These are phyloP conservation scores for Chlorociboria aeruginascens DNA, from an alignment of 495 filamentous ascomycete species.

Conservation along the genomic window DNA sequence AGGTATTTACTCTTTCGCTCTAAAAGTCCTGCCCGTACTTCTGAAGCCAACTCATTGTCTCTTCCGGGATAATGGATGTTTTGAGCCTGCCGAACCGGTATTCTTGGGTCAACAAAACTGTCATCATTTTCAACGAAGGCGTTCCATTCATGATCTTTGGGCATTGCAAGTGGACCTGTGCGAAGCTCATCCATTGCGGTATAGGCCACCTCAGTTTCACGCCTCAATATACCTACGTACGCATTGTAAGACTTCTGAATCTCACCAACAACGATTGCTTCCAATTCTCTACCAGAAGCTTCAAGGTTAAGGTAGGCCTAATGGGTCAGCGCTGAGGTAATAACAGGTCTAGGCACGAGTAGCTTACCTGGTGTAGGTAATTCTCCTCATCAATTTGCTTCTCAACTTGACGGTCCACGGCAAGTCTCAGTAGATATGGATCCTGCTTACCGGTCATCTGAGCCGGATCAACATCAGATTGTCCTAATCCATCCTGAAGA, in stretches of 20 bases:
- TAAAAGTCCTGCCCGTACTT: slow-evolving; percentile 78
- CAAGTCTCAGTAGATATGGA: slow-evolving; percentile 74
- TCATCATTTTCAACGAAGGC: slow-evolving; percentile 72
- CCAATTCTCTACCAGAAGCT: slow-evolving; percentile 84
- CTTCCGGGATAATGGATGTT: slow-evolving; percentile 91
- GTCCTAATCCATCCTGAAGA: slow-evolving; percentile 67
- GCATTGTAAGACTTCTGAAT: slow-evolving; percentile 96
- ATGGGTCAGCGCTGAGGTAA: background rate
- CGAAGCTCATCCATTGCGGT: slow-evolving; percentile 70
- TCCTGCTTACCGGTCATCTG: slow-evolving; percentile 74
- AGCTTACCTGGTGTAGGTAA: slow-evolving; percentile 72
- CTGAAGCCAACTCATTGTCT: slow-evolving; percentile 74
- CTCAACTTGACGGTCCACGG: slow-evolving; percentile 79
- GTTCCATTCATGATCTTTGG: slow-evolving; percentile 80
- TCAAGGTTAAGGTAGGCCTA: slow-evolving; percentile 94
- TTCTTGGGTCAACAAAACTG: slow-evolving; percentile 74
- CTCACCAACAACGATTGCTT: slow-evolving; percentile 90
- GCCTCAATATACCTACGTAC: slow-evolving; percentile 76
- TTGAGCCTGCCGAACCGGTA: slow-evolving; percentile 66
- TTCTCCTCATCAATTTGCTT: slow-evolving; percentile 95
- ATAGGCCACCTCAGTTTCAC: slow-evolving; percentile 75
- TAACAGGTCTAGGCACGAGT: no score
- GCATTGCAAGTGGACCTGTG: slow-evolving; percentile 74
- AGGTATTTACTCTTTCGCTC: slow-evolving; percentile 98
- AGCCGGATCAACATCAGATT: slow-evolving; percentile 64